phyloP scores from a whole-genome alignment of 2,329 filamentous ascomycete species.

The Aspergillus luchuensis region DNA sequence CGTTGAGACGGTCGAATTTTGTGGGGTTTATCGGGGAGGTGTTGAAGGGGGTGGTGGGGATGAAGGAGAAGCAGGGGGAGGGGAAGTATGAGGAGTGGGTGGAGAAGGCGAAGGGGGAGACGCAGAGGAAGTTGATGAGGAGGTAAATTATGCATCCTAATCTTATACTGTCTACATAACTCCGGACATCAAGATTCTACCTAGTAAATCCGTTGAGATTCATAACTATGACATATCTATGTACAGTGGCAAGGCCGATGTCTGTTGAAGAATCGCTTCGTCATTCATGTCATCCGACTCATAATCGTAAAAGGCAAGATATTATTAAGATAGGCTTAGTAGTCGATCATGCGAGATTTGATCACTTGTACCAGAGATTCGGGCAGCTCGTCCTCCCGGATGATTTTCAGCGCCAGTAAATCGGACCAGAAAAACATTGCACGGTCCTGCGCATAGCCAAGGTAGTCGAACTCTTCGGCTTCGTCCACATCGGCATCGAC shows the following conservation, averaged over 20 bases:
- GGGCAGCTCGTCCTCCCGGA: conserved; percentile 75
- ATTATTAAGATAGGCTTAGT: conserved; percentile 41
- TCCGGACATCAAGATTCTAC: no score
- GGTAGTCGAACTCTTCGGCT: conserved; percentile 85
- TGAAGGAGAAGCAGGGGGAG: conserved; percentile 68
- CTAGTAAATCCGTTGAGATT: background rate
- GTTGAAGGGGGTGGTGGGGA: conserved; percentile 77
- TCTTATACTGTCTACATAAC: no score
- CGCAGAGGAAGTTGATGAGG: conserved; percentile 43
- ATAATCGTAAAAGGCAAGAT: background rate
- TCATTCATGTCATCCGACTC: conserved; percentile 4
- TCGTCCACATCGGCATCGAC: conserved; percentile 56
- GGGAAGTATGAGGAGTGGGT: conserved; percentile 77
- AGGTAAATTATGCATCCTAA: conserved; percentile 12
- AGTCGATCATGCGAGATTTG: conserved; percentile 65
- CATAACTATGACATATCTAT: background rate
- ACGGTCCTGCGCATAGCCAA: conserved; percentile 85
- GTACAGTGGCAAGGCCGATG: background rate
- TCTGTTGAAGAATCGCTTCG: conserved; percentile 32
- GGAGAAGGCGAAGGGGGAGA: conserved; percentile 61
- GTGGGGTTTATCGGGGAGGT: conserved; percentile 92
- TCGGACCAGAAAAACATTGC: conserved; percentile 96
- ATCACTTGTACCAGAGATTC: conserved; percentile 63
- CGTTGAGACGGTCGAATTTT: conserved; percentile 89
- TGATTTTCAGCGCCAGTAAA: conserved; percentile 72